Evolutionary conservation across 2,329 filamentous ascomycete species (phyloP).

Genomic region (Neoascochyta sp.): DNA sequence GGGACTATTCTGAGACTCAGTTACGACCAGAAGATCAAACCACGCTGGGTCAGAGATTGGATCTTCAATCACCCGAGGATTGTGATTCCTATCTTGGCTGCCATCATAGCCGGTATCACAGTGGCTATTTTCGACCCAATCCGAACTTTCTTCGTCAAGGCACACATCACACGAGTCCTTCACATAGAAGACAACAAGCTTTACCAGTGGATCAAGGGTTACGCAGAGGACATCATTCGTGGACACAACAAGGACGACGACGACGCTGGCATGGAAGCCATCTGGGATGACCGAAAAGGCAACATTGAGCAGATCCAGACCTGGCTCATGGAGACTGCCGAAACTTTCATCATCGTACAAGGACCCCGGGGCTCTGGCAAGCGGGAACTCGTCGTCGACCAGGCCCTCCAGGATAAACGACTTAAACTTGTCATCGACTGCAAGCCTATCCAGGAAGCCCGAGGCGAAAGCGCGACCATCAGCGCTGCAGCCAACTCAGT

Average conservation of each 20-base stretch:
- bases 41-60: slow-evolving; percentile 83
- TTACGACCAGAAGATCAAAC: slow-evolving; percentile 75
- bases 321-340: slow-evolving; percentile 83
- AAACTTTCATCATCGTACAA: slow-evolving; percentile 91
- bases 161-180: slow-evolving; percentile 76
- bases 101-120: slow-evolving; percentile 75
- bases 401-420: slow-evolving; percentile 70
- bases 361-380: slow-evolving; percentile 90
- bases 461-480: slow-evolving; percentile 83
- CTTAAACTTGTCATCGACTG: slow-evolving; percentile 87
- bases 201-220: slow-evolving; percentile 76
- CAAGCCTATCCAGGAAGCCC: slow-evolving; percentile 86
- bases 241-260: slow-evolving; percentile 58
- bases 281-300: slow-evolving; percentile 83
- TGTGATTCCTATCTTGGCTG: slow-evolving; percentile 77
- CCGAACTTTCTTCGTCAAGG: slow-evolving; percentile 85
- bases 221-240: slow-evolving; percentile 63
- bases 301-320: slow-evolving; percentile 77
- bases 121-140: slow-evolving; percentile 93
- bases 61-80: slow-evolving; percentile 80
- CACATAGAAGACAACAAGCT: slow-evolving; percentile 68
- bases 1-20: slow-evolving; percentile 77
- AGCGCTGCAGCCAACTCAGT: slow-evolving; percentile 75
- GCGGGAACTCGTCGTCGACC: slow-evolving; percentile 79
- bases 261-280: slow-evolving; percentile 67